Percentiles rank a stretch among this genome's conserved stretches.
These are phyloP conservation scores for Taiwanofungus camphoratus DNA, from an alignment of 1,284 basidiomycete species.

Conservation along the genomic window DNA sequence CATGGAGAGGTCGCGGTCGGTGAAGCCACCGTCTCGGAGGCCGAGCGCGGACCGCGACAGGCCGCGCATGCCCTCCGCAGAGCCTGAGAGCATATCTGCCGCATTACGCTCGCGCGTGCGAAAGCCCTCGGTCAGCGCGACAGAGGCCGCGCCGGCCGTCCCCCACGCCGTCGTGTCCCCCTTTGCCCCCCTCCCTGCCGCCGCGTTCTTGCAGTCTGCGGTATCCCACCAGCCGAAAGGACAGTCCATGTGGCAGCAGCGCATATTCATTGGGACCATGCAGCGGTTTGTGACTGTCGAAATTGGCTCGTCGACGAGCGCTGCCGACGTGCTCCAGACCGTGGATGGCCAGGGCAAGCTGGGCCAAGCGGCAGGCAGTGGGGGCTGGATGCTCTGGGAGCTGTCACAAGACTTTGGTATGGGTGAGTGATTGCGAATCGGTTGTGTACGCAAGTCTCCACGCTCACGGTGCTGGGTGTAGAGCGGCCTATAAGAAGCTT, in stretches of 20 bases:
- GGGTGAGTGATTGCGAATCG: constrained; percentile 62
- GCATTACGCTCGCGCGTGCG: constrained; percentile 4
- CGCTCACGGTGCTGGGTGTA: constrained; percentile 25
- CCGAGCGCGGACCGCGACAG: constrained; percentile 21
- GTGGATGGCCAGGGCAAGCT: constrained; percentile 59
- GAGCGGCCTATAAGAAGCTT: constrained; percentile 84
- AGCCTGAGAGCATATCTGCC: constrained; percentile 8
- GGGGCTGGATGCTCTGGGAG: constrained; percentile 77
- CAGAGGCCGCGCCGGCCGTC: neutral
- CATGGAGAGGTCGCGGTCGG: constrained; percentile 21
- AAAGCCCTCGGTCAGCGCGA: constrained; percentile 3
- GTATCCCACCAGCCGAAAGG: constrained; percentile 15
- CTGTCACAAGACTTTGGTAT: constrained; percentile 79
- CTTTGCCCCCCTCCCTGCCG: constrained; percentile 14
- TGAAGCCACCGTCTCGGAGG: constrained; percentile 16
- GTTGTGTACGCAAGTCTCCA: too few species aligned
- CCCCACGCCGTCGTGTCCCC: constrained; percentile 4
- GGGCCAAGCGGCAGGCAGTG: constrained; percentile 46
- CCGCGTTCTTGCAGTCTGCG: constrained; percentile 16
- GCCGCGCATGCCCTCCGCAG: constrained; percentile 7
- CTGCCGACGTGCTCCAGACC: constrained; percentile 58
- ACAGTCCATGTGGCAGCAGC: constrained; percentile 45
- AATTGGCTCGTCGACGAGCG: constrained; percentile 53
- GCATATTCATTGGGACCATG: constrained; percentile 68
- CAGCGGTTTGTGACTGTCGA: constrained; percentile 70